These are phyloP conservation scores for Vaccinium vitisidaea DNA, from an alignment of 148 eudicot species.

Conservation along the genomic window DNA sequence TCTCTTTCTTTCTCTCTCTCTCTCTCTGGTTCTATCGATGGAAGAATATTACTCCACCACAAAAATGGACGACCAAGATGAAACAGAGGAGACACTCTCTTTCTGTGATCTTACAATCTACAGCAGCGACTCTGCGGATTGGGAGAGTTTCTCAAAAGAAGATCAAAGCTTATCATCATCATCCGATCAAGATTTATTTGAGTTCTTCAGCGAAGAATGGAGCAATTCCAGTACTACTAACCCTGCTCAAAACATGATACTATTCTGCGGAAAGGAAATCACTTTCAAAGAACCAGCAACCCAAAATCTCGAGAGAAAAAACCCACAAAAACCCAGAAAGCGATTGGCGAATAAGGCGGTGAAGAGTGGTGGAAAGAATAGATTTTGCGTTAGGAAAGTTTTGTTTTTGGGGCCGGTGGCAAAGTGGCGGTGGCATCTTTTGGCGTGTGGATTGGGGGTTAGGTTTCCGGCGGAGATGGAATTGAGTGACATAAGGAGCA, in stretches of 20 bases:
- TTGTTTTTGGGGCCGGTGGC: neutral
- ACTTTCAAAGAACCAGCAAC: neutral
- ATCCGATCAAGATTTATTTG: slow-evolving; percentile 24
- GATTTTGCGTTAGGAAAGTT: neutral
- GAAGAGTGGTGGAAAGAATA: neutral
- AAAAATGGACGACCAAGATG: neutral
- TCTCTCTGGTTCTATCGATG: neutral
- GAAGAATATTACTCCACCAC: neutral
- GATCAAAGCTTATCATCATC: slow-evolving; percentile 11
- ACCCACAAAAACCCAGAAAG: slow-evolving; percentile 6
- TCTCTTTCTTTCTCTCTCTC: neutral
- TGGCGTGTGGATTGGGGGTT: slow-evolving; percentile 5
- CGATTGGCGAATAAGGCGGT: neutral
- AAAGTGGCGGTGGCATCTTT: slow-evolving; percentile 11
- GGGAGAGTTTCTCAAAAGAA: neutral
- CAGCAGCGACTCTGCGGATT: slow-evolving; percentile 13
- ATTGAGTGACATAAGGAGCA: slow-evolving; percentile 10
- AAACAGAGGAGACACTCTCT: slow-evolving; percentile 31
- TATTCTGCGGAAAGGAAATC: slow-evolving; percentile 17
- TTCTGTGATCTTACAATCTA: slow-evolving; percentile 29
- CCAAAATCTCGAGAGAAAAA: neutral
- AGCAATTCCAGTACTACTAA: neutral
- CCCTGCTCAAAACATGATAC: slow-evolving; percentile 23
- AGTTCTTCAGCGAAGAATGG: slow-evolving; percentile 34
- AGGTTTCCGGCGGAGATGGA: slow-evolving; percentile 22